Conservation (phyloP, 495 filamentous ascomycete species). For the Penicillium desertorum region DNA sequence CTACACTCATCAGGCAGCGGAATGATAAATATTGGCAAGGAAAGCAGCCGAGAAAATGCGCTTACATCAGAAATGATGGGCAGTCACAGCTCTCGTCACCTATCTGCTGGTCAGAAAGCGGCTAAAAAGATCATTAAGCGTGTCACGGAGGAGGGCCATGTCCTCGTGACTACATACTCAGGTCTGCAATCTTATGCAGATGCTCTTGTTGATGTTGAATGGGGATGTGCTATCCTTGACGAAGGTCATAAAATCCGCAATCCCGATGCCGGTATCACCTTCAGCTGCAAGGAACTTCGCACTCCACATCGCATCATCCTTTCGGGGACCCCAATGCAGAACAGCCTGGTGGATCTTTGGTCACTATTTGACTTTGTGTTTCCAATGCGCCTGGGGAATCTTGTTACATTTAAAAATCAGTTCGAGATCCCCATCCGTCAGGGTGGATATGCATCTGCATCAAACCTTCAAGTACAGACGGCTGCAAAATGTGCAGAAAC, state of each 20-base stretch:
- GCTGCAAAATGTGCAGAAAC: slow-evolving; percentile 87
- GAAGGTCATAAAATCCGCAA: slow-evolving; percentile 98
- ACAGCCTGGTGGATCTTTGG: slow-evolving; percentile 95
- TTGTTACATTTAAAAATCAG: slow-evolving; percentile 82
- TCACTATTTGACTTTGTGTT: slow-evolving; percentile 95
- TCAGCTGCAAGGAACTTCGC: slow-evolving; percentile 85
- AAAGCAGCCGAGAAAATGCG: slow-evolving; percentile 70
- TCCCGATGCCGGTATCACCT: slow-evolving; percentile 86
- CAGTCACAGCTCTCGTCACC: slow-evolving; percentile 31
- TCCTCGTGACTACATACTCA: slow-evolving; percentile 91
- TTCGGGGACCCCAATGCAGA: slow-evolving; percentile 96
- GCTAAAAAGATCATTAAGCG: slow-evolving; percentile 77
- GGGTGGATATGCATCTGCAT: slow-evolving; percentile 91
- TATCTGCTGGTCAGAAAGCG: slow-evolving; percentile 55
- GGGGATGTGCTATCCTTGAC: slow-evolving; percentile 92
- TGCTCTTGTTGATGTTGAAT: slow-evolving; percentile 74
- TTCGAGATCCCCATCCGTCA: slow-evolving; percentile 91
- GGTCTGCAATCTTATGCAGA: slow-evolving; percentile 85
- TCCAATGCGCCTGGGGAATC: slow-evolving; percentile 88
- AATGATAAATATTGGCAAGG: slow-evolving; percentile 78
- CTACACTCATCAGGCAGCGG: slow-evolving; percentile 93
- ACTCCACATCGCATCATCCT: slow-evolving; percentile 89
- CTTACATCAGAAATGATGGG: slow-evolving; percentile 44
- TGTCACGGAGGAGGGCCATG: slow-evolving; percentile 84
- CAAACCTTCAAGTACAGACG: slow-evolving; percentile 87